Conservation (phyloP, 495 filamentous ascomycete genomes). For the Neurospora sp. region DNA sequence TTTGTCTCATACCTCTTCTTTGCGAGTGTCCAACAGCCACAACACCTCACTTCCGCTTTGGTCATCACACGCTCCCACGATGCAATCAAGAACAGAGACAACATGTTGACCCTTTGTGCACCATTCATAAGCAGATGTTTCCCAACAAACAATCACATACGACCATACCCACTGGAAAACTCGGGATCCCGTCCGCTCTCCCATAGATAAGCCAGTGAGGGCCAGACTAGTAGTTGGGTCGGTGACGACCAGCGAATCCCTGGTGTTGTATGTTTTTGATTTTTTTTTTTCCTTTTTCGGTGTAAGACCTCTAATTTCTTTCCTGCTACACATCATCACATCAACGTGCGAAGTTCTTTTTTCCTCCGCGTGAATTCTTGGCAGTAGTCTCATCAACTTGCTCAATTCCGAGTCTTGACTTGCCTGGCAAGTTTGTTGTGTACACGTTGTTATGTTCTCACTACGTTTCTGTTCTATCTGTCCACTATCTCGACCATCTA, state of each 20-base stretch:
- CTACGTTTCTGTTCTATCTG: neutral
- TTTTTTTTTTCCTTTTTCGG: neutral
- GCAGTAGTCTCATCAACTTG: neutral
- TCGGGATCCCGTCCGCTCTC: conserved; percentile 39
- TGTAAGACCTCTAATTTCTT: neutral
- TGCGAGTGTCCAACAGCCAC: neutral
- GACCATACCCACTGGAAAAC: conserved; percentile 31
- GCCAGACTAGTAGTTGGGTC: conserved; percentile 37
- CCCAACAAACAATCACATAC: conserved; percentile 12
- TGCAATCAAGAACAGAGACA: neutral
- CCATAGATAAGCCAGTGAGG: neutral
- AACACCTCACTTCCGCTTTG: neutral
- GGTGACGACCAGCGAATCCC: conserved; percentile 33
- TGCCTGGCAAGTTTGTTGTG: neutral
- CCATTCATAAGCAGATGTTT: neutral
- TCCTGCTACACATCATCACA: neutral
- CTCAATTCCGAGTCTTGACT: neutral
- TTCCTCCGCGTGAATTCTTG: neutral
- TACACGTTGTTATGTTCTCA: neutral
- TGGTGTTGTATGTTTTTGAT: conserved; percentile 16
- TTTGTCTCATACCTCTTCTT: neutral
- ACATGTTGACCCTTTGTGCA: neutral
- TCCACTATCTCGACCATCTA: neutral
- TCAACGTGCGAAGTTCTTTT: neutral
- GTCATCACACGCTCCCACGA: neutral